A percentile compares a stretch with the other conserved stretches of the same genome.
phyloP scores from a whole-genome alignment of 805 yeast species.

The Lachancea sp. region DNA sequence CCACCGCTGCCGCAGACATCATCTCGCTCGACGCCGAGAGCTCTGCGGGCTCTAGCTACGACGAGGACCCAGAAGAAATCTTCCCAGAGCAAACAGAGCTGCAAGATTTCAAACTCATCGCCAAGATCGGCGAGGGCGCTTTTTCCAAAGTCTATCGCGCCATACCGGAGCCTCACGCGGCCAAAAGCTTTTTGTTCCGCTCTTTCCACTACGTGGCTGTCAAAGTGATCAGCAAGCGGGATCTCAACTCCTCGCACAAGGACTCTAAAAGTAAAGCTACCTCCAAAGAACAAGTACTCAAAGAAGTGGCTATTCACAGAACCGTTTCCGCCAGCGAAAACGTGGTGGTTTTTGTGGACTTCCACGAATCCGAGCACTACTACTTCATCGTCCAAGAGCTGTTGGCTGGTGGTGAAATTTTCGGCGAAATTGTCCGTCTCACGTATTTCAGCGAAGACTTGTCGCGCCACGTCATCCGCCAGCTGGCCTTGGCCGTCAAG shows the following conservation, averaged over 20 bases:
- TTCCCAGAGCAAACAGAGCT: slow-evolving; percentile 34
- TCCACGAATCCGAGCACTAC: slow-evolving; percentile 53
- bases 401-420: slow-evolving; percentile 72
- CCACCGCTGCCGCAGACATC: slow-evolving; percentile 3
- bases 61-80: slow-evolving; percentile 20
- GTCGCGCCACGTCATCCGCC: slow-evolving; percentile 55
- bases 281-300: slow-evolving; percentile 53
- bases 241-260: slow-evolving; percentile 49
- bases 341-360: slow-evolving; percentile 58
- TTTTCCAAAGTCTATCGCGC: slow-evolving; percentile 72
- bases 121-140: slow-evolving; percentile 75
- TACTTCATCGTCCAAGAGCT: slow-evolving; percentile 69
- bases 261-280: slow-evolving; percentile 20
- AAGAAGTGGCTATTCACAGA: slow-evolving; percentile 73
- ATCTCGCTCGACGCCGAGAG: slow-evolving; percentile 9
- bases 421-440: slow-evolving; percentile 58
- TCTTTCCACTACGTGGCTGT: slow-evolving; percentile 38
- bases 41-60: slow-evolving; percentile 6
- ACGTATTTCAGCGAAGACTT: slow-evolving; percentile 63
- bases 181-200: slow-evolving; percentile 12
- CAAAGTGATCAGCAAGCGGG: slow-evolving; percentile 60
- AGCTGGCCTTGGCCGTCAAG: slow-evolving; percentile 56
- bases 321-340: slow-evolving; percentile 46
- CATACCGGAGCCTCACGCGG: slow-evolving; percentile 16
- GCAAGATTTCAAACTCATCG: slow-evolving; percentile 36